These are phyloP conservation scores for Fusarium nodosum DNA, from an alignment of 2,329 filamentous ascomycete genomes.

Conservation along the genomic window DNA sequence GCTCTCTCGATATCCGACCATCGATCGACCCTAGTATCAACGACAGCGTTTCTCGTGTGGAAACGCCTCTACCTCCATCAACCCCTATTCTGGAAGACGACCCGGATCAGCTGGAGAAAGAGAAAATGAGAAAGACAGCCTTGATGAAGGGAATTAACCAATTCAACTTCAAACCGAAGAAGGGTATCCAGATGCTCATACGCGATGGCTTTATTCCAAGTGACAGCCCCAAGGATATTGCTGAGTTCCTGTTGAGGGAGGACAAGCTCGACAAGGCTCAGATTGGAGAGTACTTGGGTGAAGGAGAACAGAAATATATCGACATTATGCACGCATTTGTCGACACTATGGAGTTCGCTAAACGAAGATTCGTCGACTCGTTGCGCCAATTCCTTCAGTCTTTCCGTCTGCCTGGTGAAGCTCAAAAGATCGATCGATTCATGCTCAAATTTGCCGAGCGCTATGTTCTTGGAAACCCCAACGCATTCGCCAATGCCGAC, in stretches of 20 bases:
- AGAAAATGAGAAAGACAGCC: constrained; percentile 94
- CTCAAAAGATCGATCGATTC: constrained; percentile 98
- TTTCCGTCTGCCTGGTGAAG: constrained; percentile 94
- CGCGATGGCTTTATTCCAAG: constrained; percentile 89
- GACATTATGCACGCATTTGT: constrained; percentile 99
- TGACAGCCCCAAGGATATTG: constrained; percentile 84
- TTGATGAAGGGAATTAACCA: constrained; percentile 88
- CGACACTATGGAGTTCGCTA: constrained; percentile 92
- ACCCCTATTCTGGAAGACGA: constrained; percentile 87
- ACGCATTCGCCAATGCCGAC: constrained; percentile 97
- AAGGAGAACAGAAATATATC: constrained; percentile 93
- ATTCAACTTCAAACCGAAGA: constrained; percentile 99
- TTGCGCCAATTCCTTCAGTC: constrained; percentile 92
- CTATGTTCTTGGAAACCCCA: constrained; percentile 94
- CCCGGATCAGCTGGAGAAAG: constrained; percentile 91
- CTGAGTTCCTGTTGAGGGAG: constrained; percentile 82
- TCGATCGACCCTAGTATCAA: constrained; percentile 78
- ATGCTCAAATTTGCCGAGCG: constrained; percentile 99
- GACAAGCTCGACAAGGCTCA: constrained; percentile 91
- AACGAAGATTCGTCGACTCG: constrained; percentile 92
- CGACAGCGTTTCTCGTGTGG: constrained; percentile 72
- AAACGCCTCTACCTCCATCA: constrained; percentile 70
- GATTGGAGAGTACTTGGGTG: constrained; percentile 93
- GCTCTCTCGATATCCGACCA: constrained; percentile 61
- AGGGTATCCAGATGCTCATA: constrained; percentile 86